Evolutionary conservation across 129 eudicot species (phyloP).

Genomic region (Flaveria ramosissima): DNA sequence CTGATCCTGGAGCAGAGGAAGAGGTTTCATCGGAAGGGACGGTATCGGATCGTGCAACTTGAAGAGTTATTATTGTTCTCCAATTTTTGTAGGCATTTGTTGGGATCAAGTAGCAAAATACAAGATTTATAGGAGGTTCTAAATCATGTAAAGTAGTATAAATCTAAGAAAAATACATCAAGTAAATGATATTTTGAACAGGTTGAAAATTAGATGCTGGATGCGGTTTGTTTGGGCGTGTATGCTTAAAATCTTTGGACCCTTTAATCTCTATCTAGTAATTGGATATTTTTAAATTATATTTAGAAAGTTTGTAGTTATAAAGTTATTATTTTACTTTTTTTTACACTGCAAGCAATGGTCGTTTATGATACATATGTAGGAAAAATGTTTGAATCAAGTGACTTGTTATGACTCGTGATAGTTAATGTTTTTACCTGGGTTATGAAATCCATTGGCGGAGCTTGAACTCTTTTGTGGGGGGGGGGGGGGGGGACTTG

Average conservation of each 20-base stretch:
- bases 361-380: too few species aligned
- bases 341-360: too few species aligned
- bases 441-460: too few species aligned
- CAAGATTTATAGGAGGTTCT: slow-evolving; percentile 8
- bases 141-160: slow-evolving; percentile 6
- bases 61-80: slow-evolving; percentile 2
- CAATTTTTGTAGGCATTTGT: slow-evolving; percentile 31
- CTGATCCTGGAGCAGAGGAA: background rate
- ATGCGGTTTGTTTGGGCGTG: background rate
- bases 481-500: too few species aligned
- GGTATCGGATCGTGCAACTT: slow-evolving; percentile 45
- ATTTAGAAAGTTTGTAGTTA: too few species aligned
- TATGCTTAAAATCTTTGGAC: background rate
- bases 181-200: slow-evolving; percentile 2
- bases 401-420: too few species aligned
- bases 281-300: background rate
- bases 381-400: too few species aligned
- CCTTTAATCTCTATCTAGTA: background rate
- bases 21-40: slow-evolving; percentile 68
- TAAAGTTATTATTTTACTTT: too few species aligned
- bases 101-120: slow-evolving; percentile 17
- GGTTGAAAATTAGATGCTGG: background rate
- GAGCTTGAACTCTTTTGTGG: too few species aligned
- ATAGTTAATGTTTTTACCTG: too few species aligned
- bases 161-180: slow-evolving; percentile 3